A percentile compares a stretch with the other conserved stretches of the same genome.
Conservation (phyloP, 306 rosid genomes). For the Gastrolobium villosum region DNA sequence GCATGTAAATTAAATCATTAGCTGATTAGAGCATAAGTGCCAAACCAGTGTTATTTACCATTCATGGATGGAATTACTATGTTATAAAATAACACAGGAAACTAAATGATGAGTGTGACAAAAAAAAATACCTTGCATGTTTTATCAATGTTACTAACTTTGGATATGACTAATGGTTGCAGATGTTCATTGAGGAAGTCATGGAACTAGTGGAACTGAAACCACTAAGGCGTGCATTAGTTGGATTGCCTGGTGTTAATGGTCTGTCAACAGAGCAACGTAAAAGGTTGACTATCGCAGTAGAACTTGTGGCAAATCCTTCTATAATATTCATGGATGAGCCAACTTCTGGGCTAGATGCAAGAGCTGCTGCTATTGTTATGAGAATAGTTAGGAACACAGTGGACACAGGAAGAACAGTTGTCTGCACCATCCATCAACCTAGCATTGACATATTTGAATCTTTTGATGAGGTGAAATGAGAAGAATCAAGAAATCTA, state of each 20-base stretch:
- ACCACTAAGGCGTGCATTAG: slow-evolving; percentile 55
- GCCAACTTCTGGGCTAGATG: no score
- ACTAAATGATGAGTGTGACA: background rate
- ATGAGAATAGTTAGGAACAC: no score
- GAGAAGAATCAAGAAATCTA: background rate
- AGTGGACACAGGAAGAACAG: no score
- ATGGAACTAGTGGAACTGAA: slow-evolving; percentile 52
- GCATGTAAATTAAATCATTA: background rate
- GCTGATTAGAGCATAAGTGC: background rate
- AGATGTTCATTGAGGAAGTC: slow-evolving; percentile 50
- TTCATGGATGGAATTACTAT: slow-evolving; percentile 7
- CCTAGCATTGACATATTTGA: no score
- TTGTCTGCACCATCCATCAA: no score
- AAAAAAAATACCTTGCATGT: background rate
- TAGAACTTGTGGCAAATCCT: no score
- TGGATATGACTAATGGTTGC: slow-evolving; percentile 24
- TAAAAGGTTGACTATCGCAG: slow-evolving; percentile 33
- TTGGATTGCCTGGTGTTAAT: slow-evolving; percentile 56
- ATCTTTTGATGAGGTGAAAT: slow-evolving; percentile 55
- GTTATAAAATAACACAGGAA: background rate
- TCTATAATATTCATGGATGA: no score
- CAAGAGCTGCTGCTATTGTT: no score
- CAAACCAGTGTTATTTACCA: background rate
- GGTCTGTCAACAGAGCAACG: slow-evolving; percentile 64
- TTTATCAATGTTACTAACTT: background rate